Base-by-base conservation (phyloP, 345 rosid genomes). In the Theobroma cacao region DNA sequence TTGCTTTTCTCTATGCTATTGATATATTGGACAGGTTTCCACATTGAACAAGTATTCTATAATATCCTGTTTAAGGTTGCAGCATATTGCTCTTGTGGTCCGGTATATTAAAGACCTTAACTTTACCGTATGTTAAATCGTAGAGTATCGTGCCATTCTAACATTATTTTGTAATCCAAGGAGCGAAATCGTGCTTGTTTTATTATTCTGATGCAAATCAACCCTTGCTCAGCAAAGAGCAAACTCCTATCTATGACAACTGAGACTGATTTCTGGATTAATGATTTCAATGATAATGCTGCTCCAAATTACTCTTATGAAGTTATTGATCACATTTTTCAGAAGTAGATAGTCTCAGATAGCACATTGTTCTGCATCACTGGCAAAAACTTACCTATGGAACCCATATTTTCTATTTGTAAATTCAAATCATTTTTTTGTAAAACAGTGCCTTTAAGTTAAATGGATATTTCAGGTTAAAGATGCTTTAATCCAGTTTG, bases 401-500 rank as follows among this genome's bases (percentile, higher is more conserved):
- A 74, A 50, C 47, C 18, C 52, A 60, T 60, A 41, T 38, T 31
- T 47, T 45, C 31, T 47, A 12, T 72, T 31, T 64, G 24, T 52
- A n/a, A 18, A 48, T 50, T 75, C 4, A 68, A 17, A 56, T 67
- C 41, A 20, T 65, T 4, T 1, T 53, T 41, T 47, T 52, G 9
- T 65, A 65, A 41, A 12, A 31, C 17, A 52, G 60, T 52, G 22
- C 43, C 10, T 75, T 36, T 33, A 50, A 17, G 40, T 47, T 40
- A 30, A 48, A 52, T 74, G 55, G 68, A 26, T 78, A 64, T 86
- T 83, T 72, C 90, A 94, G 97, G 97, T 96, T 58, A 96, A 88
- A 83, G 98, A 96, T 82, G 97, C 97, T 64, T 83, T 96, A 77
- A 69, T 79, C 60, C 91, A 88, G 83, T 96, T 94, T 87, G 98